A percentile compares a stretch with the other conserved stretches of the same genome.
Conservation (phyloP, 208 protist genomes). For the Crithidia expoeki region DNA sequence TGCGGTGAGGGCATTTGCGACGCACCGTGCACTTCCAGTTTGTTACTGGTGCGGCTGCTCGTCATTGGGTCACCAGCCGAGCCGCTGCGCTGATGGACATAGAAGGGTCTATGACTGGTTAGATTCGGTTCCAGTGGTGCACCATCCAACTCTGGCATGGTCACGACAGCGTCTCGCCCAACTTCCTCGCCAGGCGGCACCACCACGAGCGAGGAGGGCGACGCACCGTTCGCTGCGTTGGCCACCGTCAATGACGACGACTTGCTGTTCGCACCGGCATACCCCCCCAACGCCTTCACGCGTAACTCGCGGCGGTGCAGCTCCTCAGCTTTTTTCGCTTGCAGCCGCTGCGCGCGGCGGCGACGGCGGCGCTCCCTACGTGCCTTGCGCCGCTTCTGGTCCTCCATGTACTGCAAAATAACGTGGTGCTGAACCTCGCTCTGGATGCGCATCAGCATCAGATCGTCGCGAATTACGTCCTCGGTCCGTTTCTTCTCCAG, state of each 20-base stretch:
- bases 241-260: not conserved
- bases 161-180: not conserved
- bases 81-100: not conserved
- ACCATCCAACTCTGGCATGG: constrained; percentile 8
- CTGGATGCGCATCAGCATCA: constrained; percentile 36
- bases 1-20: not conserved
- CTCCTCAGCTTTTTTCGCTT: constrained; percentile 8
- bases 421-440: constrained; percentile 32
- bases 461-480: constrained; percentile 44
- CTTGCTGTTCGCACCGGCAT: not conserved
- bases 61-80: not conserved
- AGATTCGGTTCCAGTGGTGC: constrained; percentile 7
- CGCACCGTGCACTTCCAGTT: constrained; percentile 13
- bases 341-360: constrained; percentile 9
- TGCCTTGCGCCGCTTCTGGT: constrained; percentile 5
- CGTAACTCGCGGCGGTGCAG: not conserved
- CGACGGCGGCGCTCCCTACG: constrained; percentile 13
- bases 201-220: not conserved
- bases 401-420: constrained; percentile 22
- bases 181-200: not conserved
- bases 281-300: not conserved
- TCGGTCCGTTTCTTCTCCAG: constrained; percentile 38
- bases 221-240: not conserved
- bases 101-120: not conserved
- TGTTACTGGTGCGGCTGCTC: not conserved